phyloP scores from a whole-genome alignment of 768 basidiomycete genomes.

The Lepiota brunneoincarnata region DNA sequence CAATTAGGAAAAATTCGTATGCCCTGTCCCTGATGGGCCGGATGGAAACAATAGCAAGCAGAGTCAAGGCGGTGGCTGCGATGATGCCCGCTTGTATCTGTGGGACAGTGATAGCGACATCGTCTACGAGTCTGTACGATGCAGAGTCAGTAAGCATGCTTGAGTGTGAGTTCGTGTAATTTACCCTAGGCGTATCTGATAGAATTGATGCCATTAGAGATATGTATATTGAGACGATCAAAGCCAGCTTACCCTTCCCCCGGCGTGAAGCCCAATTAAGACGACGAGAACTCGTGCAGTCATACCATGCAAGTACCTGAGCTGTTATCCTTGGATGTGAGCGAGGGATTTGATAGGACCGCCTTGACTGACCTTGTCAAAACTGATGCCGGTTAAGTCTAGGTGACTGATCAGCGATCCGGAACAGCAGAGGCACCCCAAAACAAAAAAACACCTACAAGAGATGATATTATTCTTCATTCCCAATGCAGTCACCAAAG shows the following conservation, averaged over 20 bases:
- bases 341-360: no score
- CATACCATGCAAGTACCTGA: constrained; percentile 45
- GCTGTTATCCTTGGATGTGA: constrained; percentile 24
- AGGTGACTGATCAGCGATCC: no score
- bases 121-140: constrained; percentile 14
- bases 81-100: constrained; percentile 35
- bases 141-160: neutral
- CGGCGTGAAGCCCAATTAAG: constrained; percentile 47
- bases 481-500: constrained; percentile 55
- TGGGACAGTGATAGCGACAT: constrained; percentile 17
- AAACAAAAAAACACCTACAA: constrained; percentile 19
- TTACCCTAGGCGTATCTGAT: constrained; percentile 19
- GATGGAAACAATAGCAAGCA: constrained; percentile 46
- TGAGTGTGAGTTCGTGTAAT: neutral
- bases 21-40: constrained; percentile 41
- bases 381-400: constrained; percentile 56
- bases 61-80: constrained; percentile 36
- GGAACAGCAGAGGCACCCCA: no score
- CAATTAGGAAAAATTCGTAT: constrained; percentile 53
- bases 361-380: constrained; percentile 30
- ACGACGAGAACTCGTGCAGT: constrained; percentile 43
- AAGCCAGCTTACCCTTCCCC: constrained; percentile 35
- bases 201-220: neutral
- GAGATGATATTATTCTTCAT: constrained; percentile 56
- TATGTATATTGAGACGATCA: neutral